Evolutionary conservation across 225 moss, liverwort and hornwort species (phyloP).

Genomic region (Marchantia paleacea): DNA sequence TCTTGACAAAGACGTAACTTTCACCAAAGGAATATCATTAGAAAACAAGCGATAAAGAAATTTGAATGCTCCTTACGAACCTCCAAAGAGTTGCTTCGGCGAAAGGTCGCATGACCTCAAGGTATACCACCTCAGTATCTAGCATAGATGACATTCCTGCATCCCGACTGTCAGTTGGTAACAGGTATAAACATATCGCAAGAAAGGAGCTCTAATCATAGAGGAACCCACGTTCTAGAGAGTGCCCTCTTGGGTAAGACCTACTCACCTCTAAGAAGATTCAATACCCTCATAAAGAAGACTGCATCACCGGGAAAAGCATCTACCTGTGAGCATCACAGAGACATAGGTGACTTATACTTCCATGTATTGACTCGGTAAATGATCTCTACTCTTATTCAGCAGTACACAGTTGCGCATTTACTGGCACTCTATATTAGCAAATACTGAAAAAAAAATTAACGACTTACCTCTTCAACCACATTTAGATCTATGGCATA

Average conservation of each 20-base stretch:
- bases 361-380: not conserved
- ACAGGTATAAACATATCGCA: no score
- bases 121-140: constrained; percentile 84
- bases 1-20: no score
- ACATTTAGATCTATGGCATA: no score
- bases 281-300: constrained; percentile 96
- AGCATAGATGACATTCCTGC: constrained; percentile 92
- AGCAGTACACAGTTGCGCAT: not conserved
- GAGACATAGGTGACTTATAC: not conserved
- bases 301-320: constrained; percentile 94
- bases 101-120: constrained; percentile 96
- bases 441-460: no score
- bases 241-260: no score
- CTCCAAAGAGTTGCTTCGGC: constrained; percentile 86
- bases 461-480: no score
- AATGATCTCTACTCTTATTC: not conserved
- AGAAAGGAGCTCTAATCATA: no score
- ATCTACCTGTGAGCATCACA: constrained; percentile 61
- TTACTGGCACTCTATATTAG: no score
- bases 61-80: constrained; percentile 28
- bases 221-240: no score
- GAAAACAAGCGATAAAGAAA: no score
- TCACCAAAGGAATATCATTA: no score
- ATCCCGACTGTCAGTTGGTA: not conserved
- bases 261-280: constrained; percentile 78